These are phyloP conservation scores for Candida silvatica DNA, from an alignment of 805 yeast species.

Conservation along the genomic window DNA sequence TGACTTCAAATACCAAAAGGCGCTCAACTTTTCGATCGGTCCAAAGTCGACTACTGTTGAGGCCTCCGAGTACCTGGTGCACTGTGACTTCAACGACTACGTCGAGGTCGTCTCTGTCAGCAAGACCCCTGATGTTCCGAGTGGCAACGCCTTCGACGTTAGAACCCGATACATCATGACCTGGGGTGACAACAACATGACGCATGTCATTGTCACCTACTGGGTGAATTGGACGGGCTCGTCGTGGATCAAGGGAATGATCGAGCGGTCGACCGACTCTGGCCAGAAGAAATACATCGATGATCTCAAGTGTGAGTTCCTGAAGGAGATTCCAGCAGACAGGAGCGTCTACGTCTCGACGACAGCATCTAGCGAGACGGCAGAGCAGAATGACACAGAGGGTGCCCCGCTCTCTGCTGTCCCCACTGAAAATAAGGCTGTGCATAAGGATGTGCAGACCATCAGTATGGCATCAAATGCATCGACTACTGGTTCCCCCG, in stretches of 20 bases:
- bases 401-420: too few relatives aligned
- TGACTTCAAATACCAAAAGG: slow-evolving; percentile 61
- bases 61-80: slow-evolving; percentile 47
- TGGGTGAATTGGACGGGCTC: slow-evolving; percentile 84
- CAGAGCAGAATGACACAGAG: too few relatives aligned
- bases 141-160: slow-evolving; percentile 75
- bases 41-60: slow-evolving; percentile 81
- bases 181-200: slow-evolving; percentile 63
- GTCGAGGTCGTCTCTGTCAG: slow-evolving; percentile 58
- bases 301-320: slow-evolving; percentile 25
- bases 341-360: background rate
- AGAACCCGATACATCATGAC: slow-evolving; percentile 62
- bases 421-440: too few relatives aligned
- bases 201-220: slow-evolving; percentile 57
- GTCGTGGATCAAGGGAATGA: slow-evolving; percentile 86
- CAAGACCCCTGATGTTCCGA: slow-evolving; percentile 90
- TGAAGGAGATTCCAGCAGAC: slow-evolving; percentile 9
- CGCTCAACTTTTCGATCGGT: slow-evolving; percentile 75
- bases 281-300: slow-evolving; percentile 67
- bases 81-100: slow-evolving; percentile 42
- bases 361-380: too few relatives aligned
- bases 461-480: too few relatives aligned
- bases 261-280: slow-evolving; percentile 73
- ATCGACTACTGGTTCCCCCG: too few relatives aligned
- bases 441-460: too few relatives aligned